Evolutionary conservation across 495 filamentous ascomycete species (phyloP), one percentile per base, ranked within the genome.

Genomic region (Xylaria intraflava): DNA sequence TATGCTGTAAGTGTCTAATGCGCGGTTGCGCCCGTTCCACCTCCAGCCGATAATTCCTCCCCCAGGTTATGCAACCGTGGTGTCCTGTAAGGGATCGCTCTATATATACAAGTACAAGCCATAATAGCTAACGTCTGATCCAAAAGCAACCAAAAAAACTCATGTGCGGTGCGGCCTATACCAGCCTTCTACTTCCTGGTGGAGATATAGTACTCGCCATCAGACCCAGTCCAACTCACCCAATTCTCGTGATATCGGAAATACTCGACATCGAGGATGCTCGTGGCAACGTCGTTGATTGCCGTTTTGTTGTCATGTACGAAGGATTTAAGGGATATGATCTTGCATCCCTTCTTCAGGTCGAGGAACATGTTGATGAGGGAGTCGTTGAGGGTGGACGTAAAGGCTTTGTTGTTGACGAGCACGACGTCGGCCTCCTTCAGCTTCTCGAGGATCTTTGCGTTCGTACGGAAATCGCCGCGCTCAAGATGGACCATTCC

Each of bases 321-420:
- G 62, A 95, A 95, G 3, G 83, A 84, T 64, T 90, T 90, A 26
- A 95, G 71, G 9, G 84, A 89, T 27, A 97, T 84, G 52, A 98
- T 86, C 67, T 86, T 83, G 65, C 87, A 87, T 24, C 94, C 94
- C 45, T 90, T 83, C 69, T 96, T 96, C 60, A 96, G 78, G 65
- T 98, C 93, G 55, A 98, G 69, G 65, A 98, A 98, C 72, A 95
- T 87, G 57, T 87, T 84, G 57, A 90, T 83, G 48, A 98, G 78
- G 58, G 84, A 79, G 62, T 87, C 85, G 70, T 97, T 98, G 50
- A 96, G 79, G 40, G 83, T 78, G 4, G 89, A 83, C 11, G 83
- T 88, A 67, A 98, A 98, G 19, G 87, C 93, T 70, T 97, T 88
- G 69, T 97, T 98, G 73, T 98, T 98, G 57, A 97, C 91, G 27